Base-by-base conservation (phyloP, 2,329 filamentous ascomycete species). In the Aureobasidium uvarum region DNA sequence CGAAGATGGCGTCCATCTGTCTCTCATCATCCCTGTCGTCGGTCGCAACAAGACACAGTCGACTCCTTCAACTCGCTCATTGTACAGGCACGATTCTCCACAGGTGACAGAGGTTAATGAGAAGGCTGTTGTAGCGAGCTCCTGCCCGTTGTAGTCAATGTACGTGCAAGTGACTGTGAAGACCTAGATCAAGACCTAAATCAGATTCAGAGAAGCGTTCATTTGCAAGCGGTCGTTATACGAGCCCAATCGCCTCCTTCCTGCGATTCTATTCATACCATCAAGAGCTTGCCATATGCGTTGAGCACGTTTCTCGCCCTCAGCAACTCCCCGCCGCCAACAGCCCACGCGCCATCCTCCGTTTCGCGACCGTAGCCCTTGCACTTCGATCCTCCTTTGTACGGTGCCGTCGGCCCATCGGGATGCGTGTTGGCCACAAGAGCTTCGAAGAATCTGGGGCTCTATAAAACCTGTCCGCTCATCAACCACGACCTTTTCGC, bases 151-250 rank as follows among this genome's bases (percentile, higher is more conserved):
- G 45, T 62, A 62, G 58, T 51, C 58, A 28, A 62, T 33, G 58
- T 62, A 62, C 41, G 58, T 62, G 58, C 50, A 48, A 48, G 45
- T 50, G 33, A 46, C 46, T 45, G 36, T 50, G 45, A 41, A 36
- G 45, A 51, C 45, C 33, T 62, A 62, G 45, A 28, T 31, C 41
- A 41, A 14, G 58, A 62, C 45, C 58, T 62, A 62, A 62, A 62
- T 62, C n/a, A 51, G 18, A 51, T 51, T 51, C 43, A 60, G 56
- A 62, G 58, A 39, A 39, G 51, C 58, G 58, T 62, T 51, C 45
- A 51, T 41, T 62, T 51, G 33, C 20, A 51, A 23, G 31, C 36
- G 25, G 18, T 20, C 43, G n/a, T 41, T 28, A 14, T 18, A 51
- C 45, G 58, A 62, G 58, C 45, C 28, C 36, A 33, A 36, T 51